Evolutionary conservation across 1,284 basidiomycete genomes (phyloP).

Genomic region (Pseudozyma tsukubaensis): DNA sequence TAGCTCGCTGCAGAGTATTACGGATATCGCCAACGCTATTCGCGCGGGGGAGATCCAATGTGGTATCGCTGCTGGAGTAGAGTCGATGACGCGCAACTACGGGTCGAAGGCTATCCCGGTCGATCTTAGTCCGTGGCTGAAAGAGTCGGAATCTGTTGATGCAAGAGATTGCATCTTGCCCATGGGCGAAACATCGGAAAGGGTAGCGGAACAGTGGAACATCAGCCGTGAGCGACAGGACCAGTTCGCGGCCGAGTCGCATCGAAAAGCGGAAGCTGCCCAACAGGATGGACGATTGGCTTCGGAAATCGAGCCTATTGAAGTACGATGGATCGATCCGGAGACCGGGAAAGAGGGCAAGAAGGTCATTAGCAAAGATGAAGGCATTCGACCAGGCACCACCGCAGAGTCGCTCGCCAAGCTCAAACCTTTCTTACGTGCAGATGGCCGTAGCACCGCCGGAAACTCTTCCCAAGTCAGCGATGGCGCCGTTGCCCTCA

Average conservation of each 20-base stretch:
- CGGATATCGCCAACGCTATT: slow-evolving; percentile 68
- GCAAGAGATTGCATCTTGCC: slow-evolving; percentile 68
- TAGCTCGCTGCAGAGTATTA: slow-evolving; percentile 68
- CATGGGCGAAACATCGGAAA: slow-evolving; percentile 66
- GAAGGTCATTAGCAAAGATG: slow-evolving; percentile 62
- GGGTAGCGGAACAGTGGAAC: slow-evolving; percentile 60
- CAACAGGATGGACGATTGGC: slow-evolving; percentile 57
- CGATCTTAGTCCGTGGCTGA: slow-evolving; percentile 64
- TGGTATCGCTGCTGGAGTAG: slow-evolving; percentile 65
- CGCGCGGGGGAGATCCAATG: slow-evolving; percentile 62
- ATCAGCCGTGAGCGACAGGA: slow-evolving; percentile 60
- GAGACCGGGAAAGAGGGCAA: slow-evolving; percentile 59
- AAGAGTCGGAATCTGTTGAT: slow-evolving; percentile 57
- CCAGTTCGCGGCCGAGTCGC: slow-evolving; percentile 59
- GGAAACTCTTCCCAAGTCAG: slow-evolving; percentile 66
- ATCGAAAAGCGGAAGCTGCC: slow-evolving; percentile 58
- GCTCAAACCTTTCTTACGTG: slow-evolving; percentile 64
- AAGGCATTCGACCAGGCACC: slow-evolving; percentile 62
- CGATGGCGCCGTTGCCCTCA: slow-evolving; percentile 65
- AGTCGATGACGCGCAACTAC: slow-evolving; percentile 67
- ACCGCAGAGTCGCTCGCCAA: slow-evolving; percentile 52
- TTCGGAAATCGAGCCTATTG: slow-evolving; percentile 64
- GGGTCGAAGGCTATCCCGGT: slow-evolving; percentile 67
- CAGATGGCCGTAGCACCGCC: slow-evolving; percentile 58
- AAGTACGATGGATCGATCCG: slow-evolving; percentile 55